Conservation (phyloP, 2,329 filamentous ascomycete species). For the Alternaria sp. region DNA sequence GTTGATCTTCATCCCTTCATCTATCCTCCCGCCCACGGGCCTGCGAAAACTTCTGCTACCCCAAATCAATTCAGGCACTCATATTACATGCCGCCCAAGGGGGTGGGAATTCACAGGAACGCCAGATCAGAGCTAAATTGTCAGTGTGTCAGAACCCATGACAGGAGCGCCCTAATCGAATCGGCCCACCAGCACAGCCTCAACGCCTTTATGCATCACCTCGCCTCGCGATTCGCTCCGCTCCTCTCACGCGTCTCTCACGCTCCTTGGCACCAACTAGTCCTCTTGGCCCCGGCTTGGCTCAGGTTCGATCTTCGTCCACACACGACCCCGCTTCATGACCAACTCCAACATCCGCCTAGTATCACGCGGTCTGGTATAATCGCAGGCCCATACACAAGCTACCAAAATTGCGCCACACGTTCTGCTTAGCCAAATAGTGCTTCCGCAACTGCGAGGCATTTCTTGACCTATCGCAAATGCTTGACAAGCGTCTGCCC, state of each 20-base stretch:
- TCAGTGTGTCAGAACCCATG: slow-evolving; percentile 21
- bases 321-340: slow-evolving; percentile 8
- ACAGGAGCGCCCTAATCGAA: slow-evolving; percentile 12
- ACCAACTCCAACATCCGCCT: slow-evolving; percentile 5
- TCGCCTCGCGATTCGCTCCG: slow-evolving; percentile 29
- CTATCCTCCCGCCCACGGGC: slow-evolving; percentile 4
- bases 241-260: slow-evolving; percentile 16
- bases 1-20: slow-evolving; percentile 10
- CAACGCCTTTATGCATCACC: slow-evolving; percentile 38
- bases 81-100: background rate
- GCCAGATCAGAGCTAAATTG: slow-evolving; percentile 4
- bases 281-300: slow-evolving; percentile 23
- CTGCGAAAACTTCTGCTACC: background rate
- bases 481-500: slow-evolving; percentile 5
- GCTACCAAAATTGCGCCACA: background rate
- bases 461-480: slow-evolving; percentile 16
- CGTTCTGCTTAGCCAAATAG: slow-evolving; percentile 16
- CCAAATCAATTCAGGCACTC: slow-evolving; percentile 12
- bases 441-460: slow-evolving; percentile 3
- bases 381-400: background rate
- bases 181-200: slow-evolving; percentile 36
- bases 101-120: slow-evolving; percentile 1
- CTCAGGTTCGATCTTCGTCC: background rate
- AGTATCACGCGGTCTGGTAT: slow-evolving; percentile 2
- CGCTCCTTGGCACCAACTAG: slow-evolving; percentile 10